A percentile compares a stretch with the other conserved stretches of the same genome.
Conservation (phyloP, 306 rosid species). For the Vigna reflexopilosa region DNA sequence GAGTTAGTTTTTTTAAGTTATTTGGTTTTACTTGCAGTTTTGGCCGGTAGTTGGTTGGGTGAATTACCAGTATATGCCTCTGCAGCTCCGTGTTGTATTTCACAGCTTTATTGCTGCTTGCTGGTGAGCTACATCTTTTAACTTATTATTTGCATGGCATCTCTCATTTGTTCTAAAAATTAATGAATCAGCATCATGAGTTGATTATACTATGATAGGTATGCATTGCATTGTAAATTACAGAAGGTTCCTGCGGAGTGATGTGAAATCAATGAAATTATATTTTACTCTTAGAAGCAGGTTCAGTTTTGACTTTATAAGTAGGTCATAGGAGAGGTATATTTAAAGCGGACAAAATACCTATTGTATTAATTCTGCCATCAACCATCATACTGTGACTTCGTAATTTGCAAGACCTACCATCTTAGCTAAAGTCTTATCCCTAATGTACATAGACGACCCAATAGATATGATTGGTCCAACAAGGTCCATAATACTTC, state of each 20-base stretch:
- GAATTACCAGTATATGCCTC: slow-evolving; percentile 92
- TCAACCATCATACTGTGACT: slow-evolving; percentile 19
- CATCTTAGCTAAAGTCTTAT: slow-evolving; percentile 15
- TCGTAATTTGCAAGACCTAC: slow-evolving; percentile 1
- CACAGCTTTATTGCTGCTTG: slow-evolving; percentile 75
- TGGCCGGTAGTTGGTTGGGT: slow-evolving; percentile 96
- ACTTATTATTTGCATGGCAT: background rate
- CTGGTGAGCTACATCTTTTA: slow-evolving; percentile 64
- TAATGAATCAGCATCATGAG: slow-evolving; percentile 8
- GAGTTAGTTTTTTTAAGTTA: slow-evolving; percentile 31
- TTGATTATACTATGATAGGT: slow-evolving; percentile 7
- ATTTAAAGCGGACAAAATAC: background rate
- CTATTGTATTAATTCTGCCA: background rate
- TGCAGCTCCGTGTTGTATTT: slow-evolving; percentile 83
- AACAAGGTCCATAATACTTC: no score
- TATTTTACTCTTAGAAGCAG: slow-evolving; percentile 17
- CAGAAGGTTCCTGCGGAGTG: background rate
- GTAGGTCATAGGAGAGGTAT: slow-evolving; percentile 3
- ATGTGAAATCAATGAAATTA: background rate
- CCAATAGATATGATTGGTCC: no score
- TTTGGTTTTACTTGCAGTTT: slow-evolving; percentile 61
- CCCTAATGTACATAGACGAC: background rate
- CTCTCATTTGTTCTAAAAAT: slow-evolving; percentile 14
- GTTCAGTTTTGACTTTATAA: slow-evolving; percentile 13
- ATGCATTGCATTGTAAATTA: slow-evolving; percentile 6